Evolutionary conservation across 768 basidiomycete species (phyloP), one percentile per base, ranked within the genome.

Genomic region (Tricholoma furcatifolium): DNA sequence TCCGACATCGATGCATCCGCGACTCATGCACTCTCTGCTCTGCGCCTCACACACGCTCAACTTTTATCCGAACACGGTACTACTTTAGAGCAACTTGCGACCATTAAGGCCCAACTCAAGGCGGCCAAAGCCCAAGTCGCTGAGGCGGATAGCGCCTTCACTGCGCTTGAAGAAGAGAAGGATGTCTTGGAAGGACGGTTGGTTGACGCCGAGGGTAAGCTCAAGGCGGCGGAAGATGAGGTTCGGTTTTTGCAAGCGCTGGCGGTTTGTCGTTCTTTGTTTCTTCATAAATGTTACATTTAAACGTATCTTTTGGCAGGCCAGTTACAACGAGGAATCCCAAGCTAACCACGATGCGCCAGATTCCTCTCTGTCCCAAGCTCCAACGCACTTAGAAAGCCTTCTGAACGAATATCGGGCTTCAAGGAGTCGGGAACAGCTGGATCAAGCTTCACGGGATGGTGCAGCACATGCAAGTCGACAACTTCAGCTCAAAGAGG

Each of bases 61-160:
- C 70, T 90, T 0, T 76, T 89, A 1, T 87, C 89, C 58, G 81
- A 87, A 32, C 79, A 87, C 27, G 88, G 88, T 1, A 72, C 80
- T 0, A 81, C 75, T 20, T 53, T 64, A 0, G 85, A 86, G 0
- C 61, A 87, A 50, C 65, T 86, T 1, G 55, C 63, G 2, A 75
- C 74, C 7, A 50, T 70, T 4, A 72, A 77, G 40, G 61, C 62
- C 2, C 67, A 71, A 4, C 64, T 74, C 2, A 61, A 63, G 1
- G 76, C 81, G 42, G 58, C 72, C 0, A 69, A 70, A 38, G 61
- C 69, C 2, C 61, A 58, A 6, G 66, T 72, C 1, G 63, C 62
- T 11, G 70, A 77, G 40, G 30, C 40, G 12, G 11, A 48, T 15
- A 27, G 30, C 7, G 46, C 42, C 10, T 54, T 54, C 27, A 47